Percentiles rank a stretch among this genome's conserved stretches.
Conservation (phyloP, 1,284 basidiomycete genomes). For the Calocybe gambosa region DNA sequence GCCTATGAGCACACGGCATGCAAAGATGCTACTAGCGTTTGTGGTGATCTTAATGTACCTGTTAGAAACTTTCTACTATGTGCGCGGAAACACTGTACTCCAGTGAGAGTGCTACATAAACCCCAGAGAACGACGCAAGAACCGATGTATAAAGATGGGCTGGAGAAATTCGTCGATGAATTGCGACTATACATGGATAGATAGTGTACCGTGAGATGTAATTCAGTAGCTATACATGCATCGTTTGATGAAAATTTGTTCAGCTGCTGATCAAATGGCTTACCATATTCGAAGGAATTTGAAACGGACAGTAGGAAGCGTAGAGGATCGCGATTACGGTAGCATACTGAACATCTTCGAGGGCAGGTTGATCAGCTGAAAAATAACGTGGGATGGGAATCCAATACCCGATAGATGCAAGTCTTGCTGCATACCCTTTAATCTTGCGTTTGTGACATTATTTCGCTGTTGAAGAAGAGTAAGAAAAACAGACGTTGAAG, state of each 20-base stretch:
- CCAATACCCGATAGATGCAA: constrained; percentile 39
- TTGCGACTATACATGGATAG: background rate
- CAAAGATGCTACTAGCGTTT: constrained; percentile 49
- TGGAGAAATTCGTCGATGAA: constrained; percentile 17
- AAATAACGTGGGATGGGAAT: background rate
- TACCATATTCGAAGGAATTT: constrained; percentile 66
- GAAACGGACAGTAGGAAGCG: constrained; percentile 54
- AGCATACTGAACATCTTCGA: constrained; percentile 51
- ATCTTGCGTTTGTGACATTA: constrained; percentile 51
- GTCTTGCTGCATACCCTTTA: constrained; percentile 58
- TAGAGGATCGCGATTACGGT: constrained; percentile 55
- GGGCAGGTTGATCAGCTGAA: background rate
- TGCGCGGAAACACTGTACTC: constrained; percentile 30
- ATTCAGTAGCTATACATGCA: constrained; percentile 35
- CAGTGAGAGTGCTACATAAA: constrained; percentile 54
- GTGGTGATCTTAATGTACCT: constrained; percentile 37
- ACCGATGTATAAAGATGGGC: constrained; percentile 60
- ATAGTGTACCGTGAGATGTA: constrained; percentile 39
- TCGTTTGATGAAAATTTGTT: background rate
- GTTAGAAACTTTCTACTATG: background rate
- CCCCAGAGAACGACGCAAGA: constrained; percentile 57
- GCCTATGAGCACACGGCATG: constrained; percentile 58
- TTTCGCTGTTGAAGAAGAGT: constrained; percentile 35
- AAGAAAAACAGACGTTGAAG: background rate
- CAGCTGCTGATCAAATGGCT: constrained; percentile 11